Conservation (phyloP, 805 yeast genomes). For the Candida takata region DNA sequence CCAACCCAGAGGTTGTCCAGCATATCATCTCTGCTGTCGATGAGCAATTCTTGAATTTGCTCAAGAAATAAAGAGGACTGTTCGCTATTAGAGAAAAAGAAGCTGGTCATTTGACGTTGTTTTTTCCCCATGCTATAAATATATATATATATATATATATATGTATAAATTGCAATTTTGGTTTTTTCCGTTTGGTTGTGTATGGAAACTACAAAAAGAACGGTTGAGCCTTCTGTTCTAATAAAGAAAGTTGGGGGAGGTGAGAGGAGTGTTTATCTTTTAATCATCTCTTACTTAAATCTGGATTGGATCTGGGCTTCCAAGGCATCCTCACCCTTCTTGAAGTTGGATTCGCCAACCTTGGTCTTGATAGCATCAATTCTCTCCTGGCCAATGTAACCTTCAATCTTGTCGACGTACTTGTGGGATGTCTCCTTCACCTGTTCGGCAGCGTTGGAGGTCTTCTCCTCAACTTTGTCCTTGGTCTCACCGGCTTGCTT, state of each 20-base stretch:
- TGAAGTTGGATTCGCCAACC: constrained; percentile 27
- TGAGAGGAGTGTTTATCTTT: no score
- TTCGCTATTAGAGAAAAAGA: no score
- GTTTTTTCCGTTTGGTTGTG: no score
- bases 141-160: no score
- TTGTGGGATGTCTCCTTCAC: constrained; percentile 9
- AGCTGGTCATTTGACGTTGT: no score
- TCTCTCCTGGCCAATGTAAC: constrained; percentile 25
- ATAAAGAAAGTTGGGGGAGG: no score
- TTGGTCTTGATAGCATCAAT: constrained; percentile 22
- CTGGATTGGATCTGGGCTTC: constrained; percentile 21
- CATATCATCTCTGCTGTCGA: constrained; percentile 62
- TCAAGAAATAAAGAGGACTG: constrained; percentile 3
- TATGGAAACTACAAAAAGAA: no score
- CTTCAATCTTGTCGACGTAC: constrained; percentile 25
- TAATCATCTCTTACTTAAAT: constrained; percentile 1
- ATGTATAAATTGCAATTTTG: no score
- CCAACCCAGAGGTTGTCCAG: constrained; percentile 80
- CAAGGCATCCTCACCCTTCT: constrained; percentile 24
- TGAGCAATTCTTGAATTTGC: constrained; percentile 14
- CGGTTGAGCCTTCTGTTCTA: no score
- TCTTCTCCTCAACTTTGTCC: background rate
- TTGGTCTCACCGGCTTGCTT: constrained; percentile 1
- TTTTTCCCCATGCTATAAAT: no score
- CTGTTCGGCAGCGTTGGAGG: background rate